Base-by-base conservation (phyloP, 2,329 filamentous ascomycete genomes). In the Cordyceps tenuipes region DNA sequence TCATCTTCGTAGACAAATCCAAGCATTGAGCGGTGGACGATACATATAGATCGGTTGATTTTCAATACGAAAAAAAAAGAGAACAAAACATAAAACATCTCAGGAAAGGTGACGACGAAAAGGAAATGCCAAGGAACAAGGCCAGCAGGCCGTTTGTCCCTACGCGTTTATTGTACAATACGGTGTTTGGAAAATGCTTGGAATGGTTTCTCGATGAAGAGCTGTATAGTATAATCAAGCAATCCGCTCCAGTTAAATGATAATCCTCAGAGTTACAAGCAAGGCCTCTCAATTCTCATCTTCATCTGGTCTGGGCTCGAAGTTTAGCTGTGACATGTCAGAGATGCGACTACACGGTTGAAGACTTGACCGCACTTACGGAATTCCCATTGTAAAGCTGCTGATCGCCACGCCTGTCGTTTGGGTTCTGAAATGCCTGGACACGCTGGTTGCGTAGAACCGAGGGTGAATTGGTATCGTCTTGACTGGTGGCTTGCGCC, bases 321-420 rank as follows among this genome's bases (percentile, higher is more conserved):
- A 89, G 65, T 88, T 89, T 59, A 87, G 71, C 85, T 89, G 64
- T 56, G 49, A 15, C 2, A 57, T 56, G 64, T 74, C 65, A 77
- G 73, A 47, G 52, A 10, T 21, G 31, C 36, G 9, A n/a, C 9
- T 23, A 44, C 57, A 57, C 8, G 12, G 19, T 43, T 13, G 9
- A 17, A 31, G 10, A 41, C 2, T 19, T 15, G 10, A 29, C 1
- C 19, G 46, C n/a, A 75, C 83, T 73, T 77, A 92, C 89, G 70
- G 90, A 90, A 69, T 96, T 97, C 1, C 92, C 92, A 68, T 97
- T 97, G 70, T 97, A 96, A 51, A 95, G 82, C 68, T 95, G 87
- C 49, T 85, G 81, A 63, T 86, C 80, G 59, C 82, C 73, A 57
- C 78, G 77, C 44, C 79, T 76, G 62, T 82, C 77, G 21, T 79